Evolutionary conservation across 257 asterid species (phyloP).

Genomic region (Oldenlandia corymbosa): DNA sequence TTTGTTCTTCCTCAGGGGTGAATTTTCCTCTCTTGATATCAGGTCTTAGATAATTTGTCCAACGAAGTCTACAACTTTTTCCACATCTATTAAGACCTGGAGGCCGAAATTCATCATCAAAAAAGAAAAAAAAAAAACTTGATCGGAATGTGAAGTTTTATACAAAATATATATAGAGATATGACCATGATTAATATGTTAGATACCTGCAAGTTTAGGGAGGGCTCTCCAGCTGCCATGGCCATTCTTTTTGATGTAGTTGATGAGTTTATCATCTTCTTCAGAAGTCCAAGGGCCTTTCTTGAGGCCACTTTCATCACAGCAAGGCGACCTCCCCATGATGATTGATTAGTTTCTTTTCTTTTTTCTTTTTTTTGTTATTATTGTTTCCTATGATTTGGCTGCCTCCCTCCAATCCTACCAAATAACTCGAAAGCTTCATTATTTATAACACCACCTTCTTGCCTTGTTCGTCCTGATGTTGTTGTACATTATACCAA

Average conservation of each 20-base stretch:
- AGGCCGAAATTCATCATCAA: neutral
- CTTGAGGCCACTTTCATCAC: conserved; percentile 68
- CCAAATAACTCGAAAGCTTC: conserved; percentile 44
- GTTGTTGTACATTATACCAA: conserved; percentile 34
- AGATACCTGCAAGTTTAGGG: conserved; percentile 67
- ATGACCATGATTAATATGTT: neutral
- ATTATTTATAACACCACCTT: conserved; percentile 16
- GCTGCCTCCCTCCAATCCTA: conserved; percentile 50
- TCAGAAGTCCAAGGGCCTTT: conserved; percentile 98
- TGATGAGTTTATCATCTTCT: conserved; percentile 72
- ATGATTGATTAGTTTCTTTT: neutral
- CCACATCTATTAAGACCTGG: conserved; percentile 79
- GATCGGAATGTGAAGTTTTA: too few relatives aligned
- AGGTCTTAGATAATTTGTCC: conserved; percentile 81
- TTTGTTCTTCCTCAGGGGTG: conserved; percentile 70
- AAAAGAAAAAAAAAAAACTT: too few relatives aligned
- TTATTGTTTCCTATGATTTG: conserved; percentile 22
- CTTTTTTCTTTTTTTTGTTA: neutral
- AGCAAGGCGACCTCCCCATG: conserved; percentile 76
- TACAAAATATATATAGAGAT: too few relatives aligned
- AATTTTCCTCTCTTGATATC: conserved; percentile 84
- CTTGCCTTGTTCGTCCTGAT: conserved; percentile 30
- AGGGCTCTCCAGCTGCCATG: conserved; percentile 98
- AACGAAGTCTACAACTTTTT: conserved; percentile 77
- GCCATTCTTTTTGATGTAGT: conserved; percentile 58